Evolutionary conservation across 306 rosid genomes (phyloP), one percentile per base, ranked within the genome.

Genomic region (Citrullus colocynthis): DNA sequence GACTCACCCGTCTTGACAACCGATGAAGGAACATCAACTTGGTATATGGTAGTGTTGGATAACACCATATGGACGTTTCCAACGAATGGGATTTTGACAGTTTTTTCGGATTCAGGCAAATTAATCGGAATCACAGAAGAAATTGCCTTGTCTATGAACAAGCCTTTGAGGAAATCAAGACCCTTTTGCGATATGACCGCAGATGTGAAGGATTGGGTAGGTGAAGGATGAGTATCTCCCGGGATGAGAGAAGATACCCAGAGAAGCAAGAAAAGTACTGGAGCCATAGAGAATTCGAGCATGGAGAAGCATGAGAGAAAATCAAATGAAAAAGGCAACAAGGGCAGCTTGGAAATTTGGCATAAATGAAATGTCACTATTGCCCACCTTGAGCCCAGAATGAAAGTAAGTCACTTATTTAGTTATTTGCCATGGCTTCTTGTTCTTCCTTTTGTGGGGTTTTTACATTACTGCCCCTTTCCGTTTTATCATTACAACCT

Each of bases 151-250:
- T 82, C 60, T 11, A 86, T 82, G 56, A 92, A 90, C 85, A 92
- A 80, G 32, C 87, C 89, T 82, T 90, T 89, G 16, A 90, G 85
- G 81, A 90, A 92, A 88, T 89, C 87, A 51, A 95, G 90, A 44
- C 97, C 97, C 42, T 84, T 85, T 87, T 88, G 90, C 80, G 97
- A 88, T 36, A 92, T 85, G 45, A 77, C 79, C 1, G 90, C 24
- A 75, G 96, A 88, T 34, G 90, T 83, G 83, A 86, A 95, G 84
- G 87, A 82, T 76, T 88, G 85, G 48, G 81, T 21, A 14, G 90
- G 77, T 76, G 81, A 78, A 67, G 80, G 49, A 82, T 85, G 88
- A 66, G 92, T 66, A 78, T 83, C 52, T 51, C 86, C 82, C 34
- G 78, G 78, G 78, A 24, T 28, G 48, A 86, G 80, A 16, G 85